These are phyloP conservation scores for Tetrahymena malaccensis DNA, from an alignment of 73 alveolate genomes.

Conservation along the genomic window DNA sequence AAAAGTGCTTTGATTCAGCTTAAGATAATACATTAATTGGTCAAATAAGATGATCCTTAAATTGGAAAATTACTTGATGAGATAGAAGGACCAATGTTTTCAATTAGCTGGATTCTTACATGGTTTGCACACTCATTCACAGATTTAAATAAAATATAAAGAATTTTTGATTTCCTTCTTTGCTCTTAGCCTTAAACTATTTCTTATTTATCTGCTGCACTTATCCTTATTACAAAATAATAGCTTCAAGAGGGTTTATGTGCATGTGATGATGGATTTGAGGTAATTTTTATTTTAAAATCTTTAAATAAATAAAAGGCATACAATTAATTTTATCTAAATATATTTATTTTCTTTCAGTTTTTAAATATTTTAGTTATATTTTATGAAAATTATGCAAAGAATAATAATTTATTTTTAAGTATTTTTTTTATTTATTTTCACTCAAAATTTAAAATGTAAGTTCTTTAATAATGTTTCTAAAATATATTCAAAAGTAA, in stretches of 20 bases:
- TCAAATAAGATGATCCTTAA: background rate
- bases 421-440: no score
- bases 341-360: no score
- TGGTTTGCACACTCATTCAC: background rate
- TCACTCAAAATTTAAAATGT: no score
- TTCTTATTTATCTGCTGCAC: background rate
- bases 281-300: background rate
- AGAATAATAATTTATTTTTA: background rate
- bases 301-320: no score
- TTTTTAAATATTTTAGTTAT: background rate
- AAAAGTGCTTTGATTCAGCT: background rate
- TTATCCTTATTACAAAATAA: background rate
- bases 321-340: no score
- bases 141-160: background rate
- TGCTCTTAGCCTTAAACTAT: background rate
- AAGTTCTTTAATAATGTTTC: no score
- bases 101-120: background rate
- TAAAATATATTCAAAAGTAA: background rate
- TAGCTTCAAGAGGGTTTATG: background rate
- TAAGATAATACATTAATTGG: background rate
- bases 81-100: background rate
- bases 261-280: background rate
- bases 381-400: no score
- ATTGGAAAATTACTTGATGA: background rate
- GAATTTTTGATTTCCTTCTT: background rate